A percentile compares a stretch with the other conserved stretches of the same genome.
These are phyloP conservation scores for Arthrobotrys entomopaga DNA, from an alignment of 2,329 filamentous ascomycete genomes.

Conservation along the genomic window DNA sequence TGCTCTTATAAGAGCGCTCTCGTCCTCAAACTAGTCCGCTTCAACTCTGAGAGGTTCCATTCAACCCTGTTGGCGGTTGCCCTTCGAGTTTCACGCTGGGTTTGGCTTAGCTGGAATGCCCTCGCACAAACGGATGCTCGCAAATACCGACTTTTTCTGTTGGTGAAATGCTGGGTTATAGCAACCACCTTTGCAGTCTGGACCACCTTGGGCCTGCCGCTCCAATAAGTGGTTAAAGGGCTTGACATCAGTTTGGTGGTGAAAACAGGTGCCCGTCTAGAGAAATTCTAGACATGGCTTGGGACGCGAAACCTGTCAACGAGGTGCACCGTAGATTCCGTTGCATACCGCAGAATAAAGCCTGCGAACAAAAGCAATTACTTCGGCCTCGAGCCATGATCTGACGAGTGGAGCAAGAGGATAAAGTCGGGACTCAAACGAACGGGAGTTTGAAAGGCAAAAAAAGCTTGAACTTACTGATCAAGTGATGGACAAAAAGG, in stretches of 20 bases:
- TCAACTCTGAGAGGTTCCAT: slow-evolving; percentile 30
- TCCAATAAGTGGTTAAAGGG: slow-evolving; percentile 49
- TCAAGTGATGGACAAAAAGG: slow-evolving; percentile 48
- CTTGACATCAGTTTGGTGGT: slow-evolving; percentile 19
- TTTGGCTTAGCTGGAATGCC: slow-evolving; percentile 54
- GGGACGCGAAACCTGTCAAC: slow-evolving; percentile 46
- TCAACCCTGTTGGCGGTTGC: slow-evolving; percentile 37
- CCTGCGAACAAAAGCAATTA: slow-evolving; percentile 49
- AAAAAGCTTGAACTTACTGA: slow-evolving; percentile 43
- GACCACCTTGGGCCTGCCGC: slow-evolving; percentile 51
- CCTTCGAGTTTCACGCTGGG: slow-evolving; percentile 24
- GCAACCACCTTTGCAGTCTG: slow-evolving; percentile 52
- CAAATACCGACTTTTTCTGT: slow-evolving; percentile 38
- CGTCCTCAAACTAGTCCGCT: background rate
- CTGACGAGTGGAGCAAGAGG: slow-evolving; percentile 30
- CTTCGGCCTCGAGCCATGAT: slow-evolving; percentile 43
- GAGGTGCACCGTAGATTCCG: slow-evolving; percentile 38
- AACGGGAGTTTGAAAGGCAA: slow-evolving; percentile 38
- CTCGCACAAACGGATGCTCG: slow-evolving; percentile 49
- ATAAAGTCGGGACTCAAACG: slow-evolving; percentile 12
- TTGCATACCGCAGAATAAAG: slow-evolving; percentile 37
- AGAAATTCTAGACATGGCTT: slow-evolving; percentile 47
- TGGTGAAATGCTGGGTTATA: slow-evolving; percentile 48
- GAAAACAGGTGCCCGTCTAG: slow-evolving; percentile 15
- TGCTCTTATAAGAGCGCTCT: slow-evolving; percentile 50